Evolutionary conservation across 2,329 filamentous ascomycete genomes (phyloP).

Genomic region (Akanthomyces muscarius): DNA sequence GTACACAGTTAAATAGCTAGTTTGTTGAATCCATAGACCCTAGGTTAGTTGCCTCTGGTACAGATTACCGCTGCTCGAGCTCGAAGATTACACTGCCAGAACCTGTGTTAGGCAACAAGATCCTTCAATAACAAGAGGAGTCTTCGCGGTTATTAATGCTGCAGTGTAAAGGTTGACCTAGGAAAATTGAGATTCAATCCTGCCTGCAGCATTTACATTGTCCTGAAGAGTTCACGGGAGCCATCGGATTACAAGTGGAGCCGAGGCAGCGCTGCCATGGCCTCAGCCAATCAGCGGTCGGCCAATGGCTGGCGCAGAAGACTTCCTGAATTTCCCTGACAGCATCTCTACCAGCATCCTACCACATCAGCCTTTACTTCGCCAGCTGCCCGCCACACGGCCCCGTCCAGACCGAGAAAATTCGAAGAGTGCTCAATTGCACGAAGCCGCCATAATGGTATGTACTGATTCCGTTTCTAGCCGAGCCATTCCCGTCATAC

Average conservation of each 20-base stretch:
- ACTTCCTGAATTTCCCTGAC: constrained; percentile 19
- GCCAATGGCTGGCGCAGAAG: constrained; percentile 13
- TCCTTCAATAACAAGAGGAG: too few relatives aligned
- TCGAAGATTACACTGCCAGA: too few relatives aligned
- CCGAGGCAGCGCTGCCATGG: not conserved
- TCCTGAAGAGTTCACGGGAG: not conserved
- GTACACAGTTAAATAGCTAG: not conserved
- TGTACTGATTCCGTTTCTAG: constrained; percentile 25
- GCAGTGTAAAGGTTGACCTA: not conserved
- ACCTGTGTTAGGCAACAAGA: too few relatives aligned
- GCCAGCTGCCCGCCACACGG: constrained; percentile 15
- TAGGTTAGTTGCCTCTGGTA: too few relatives aligned
- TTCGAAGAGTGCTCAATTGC: constrained; percentile 18
- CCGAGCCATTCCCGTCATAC: not conserved
- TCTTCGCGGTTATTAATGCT: too few relatives aligned
- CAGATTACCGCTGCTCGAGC: too few relatives aligned
- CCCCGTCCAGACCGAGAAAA: constrained; percentile 6
- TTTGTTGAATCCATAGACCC: too few relatives aligned
- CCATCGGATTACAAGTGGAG: constrained; percentile 15
- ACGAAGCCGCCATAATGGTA: constrained; percentile 52
- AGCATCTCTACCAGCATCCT: constrained; percentile 1
- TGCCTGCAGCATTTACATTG: not conserved
- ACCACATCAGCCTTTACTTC: constrained; percentile 13
- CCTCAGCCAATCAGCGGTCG: constrained; percentile 14
- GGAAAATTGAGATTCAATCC: not conserved